Conservation (phyloP, 345 rosid genomes). For the Pugionium cornutum region DNA sequence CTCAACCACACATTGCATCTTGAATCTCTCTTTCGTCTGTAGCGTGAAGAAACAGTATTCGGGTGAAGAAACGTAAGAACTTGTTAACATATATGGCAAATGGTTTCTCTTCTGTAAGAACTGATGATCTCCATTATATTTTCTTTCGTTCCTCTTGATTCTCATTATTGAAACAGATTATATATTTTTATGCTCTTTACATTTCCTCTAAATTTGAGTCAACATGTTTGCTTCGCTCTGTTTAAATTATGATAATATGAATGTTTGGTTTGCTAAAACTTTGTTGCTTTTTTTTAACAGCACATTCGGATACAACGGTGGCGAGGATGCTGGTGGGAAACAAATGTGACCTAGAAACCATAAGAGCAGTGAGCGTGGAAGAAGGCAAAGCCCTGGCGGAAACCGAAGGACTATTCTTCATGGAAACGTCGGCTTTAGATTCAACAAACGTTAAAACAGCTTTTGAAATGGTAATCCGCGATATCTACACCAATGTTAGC, state of each 20-base stretch:
- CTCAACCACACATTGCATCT: not conserved
- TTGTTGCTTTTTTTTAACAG: constrained; percentile 36
- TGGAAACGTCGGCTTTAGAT: constrained; percentile 91
- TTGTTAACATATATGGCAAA: not conserved
- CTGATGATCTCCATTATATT: not conserved
- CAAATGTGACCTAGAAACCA: constrained; percentile 73
- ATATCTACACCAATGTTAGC: constrained; percentile 70
- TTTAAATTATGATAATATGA: not conserved
- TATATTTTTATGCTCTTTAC: not conserved
- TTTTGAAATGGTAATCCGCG: constrained; percentile 71
- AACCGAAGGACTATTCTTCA: constrained; percentile 69
- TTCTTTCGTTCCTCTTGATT: not conserved
- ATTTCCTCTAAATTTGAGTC: not conserved
- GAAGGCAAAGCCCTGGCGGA: constrained; percentile 85
- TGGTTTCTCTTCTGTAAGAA: not conserved
- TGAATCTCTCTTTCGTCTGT: not conserved
- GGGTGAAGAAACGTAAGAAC: not conserved
- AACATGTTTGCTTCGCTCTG: not conserved
- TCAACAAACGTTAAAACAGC: constrained; percentile 79
- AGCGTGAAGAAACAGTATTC: not conserved
- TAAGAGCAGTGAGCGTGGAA: constrained; percentile 66
- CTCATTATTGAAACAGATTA: not conserved
- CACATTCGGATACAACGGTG: constrained; percentile 69
- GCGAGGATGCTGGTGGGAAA: constrained; percentile 89
- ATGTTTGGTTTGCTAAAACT: not conserved